Conservation (phyloP, 345 rosid genomes). For the Linum tenue region DNA sequence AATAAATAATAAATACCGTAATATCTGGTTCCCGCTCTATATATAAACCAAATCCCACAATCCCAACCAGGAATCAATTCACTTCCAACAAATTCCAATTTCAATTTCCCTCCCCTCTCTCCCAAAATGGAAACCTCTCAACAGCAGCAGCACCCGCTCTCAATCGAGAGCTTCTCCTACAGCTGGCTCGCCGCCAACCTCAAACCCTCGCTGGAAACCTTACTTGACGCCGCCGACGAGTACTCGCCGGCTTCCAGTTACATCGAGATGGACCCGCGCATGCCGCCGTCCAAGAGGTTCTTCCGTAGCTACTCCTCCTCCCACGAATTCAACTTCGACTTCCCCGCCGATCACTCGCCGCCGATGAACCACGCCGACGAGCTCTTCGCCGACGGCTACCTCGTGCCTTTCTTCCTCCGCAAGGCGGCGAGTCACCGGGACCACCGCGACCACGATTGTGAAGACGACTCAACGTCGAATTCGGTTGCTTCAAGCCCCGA, state of each 20-base stretch:
- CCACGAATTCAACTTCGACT: slow-evolving; percentile 73
- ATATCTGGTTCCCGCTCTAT: no score
- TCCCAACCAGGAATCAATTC: not conserved
- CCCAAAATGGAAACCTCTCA: slow-evolving; percentile 51
- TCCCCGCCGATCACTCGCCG: slow-evolving; percentile 48
- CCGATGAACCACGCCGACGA: slow-evolving; percentile 65
- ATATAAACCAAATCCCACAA: no score
- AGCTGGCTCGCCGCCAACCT: slow-evolving; percentile 81
- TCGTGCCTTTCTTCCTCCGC: slow-evolving; percentile 42
- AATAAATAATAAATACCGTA: no score
- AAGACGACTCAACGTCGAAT: no score
- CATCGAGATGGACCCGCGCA: slow-evolving; percentile 94
- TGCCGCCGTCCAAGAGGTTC: slow-evolving; percentile 88
- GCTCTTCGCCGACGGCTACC: slow-evolving; percentile 71
- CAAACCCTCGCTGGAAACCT: slow-evolving; percentile 50
- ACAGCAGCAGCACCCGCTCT: slow-evolving; percentile 34
- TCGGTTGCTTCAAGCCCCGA: no score
- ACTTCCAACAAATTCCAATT: not conserved
- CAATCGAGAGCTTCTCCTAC: slow-evolving; percentile 86
- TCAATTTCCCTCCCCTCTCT: not conserved
- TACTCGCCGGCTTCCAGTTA: slow-evolving; percentile 66
- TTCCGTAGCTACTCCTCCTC: slow-evolving; percentile 23
- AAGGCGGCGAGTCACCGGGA: not conserved
- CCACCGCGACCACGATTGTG: no score
- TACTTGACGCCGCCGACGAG: slow-evolving; percentile 44